phyloP scores from a whole-genome alignment of 164 flowering plant species.

The Berberis vulgaris region DNA sequence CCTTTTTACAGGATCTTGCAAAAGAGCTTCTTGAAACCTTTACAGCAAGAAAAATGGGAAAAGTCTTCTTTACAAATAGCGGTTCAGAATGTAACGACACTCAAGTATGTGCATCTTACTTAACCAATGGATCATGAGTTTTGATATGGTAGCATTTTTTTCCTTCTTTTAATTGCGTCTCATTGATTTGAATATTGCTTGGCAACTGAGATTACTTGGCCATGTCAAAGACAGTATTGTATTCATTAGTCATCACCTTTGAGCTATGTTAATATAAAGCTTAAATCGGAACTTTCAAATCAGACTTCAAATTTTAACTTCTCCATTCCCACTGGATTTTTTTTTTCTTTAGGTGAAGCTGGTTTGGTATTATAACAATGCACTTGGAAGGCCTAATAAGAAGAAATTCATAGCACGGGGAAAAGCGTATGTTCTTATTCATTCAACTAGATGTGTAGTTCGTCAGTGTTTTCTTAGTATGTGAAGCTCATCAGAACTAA shows the following conservation, averaged over 20 bases:
- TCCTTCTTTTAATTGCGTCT: not conserved
- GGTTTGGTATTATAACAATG: constrained; percentile 97
- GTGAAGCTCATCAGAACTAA: not conserved
- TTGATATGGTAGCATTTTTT: not conserved
- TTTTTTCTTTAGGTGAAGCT: constrained; percentile 71
- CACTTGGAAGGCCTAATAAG: constrained; percentile 89
- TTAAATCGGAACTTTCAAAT: no score
- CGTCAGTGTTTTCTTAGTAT: not conserved
- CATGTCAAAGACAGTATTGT: no score
- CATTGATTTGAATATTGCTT: not conserved
- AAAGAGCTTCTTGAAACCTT: constrained; percentile 63
- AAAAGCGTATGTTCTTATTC: constrained; percentile 53
- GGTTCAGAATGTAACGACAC: constrained; percentile 98
- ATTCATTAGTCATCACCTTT: no score
- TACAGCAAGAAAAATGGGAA: constrained; percentile 81
- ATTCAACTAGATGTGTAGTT: not conserved
- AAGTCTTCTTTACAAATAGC: constrained; percentile 84
- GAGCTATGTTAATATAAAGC: not conserved
- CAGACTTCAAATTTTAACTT: not conserved
- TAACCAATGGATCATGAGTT: not conserved
- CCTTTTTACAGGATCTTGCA: constrained; percentile 67
- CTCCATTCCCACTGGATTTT: not conserved
- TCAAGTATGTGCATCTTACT: constrained; percentile 40
- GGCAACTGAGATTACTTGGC: no score
- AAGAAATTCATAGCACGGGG: constrained; percentile 88